Evolutionary conservation across 2,329 filamentous ascomycete species (phyloP).

Genomic region (Colletotrichum caudatum): DNA sequence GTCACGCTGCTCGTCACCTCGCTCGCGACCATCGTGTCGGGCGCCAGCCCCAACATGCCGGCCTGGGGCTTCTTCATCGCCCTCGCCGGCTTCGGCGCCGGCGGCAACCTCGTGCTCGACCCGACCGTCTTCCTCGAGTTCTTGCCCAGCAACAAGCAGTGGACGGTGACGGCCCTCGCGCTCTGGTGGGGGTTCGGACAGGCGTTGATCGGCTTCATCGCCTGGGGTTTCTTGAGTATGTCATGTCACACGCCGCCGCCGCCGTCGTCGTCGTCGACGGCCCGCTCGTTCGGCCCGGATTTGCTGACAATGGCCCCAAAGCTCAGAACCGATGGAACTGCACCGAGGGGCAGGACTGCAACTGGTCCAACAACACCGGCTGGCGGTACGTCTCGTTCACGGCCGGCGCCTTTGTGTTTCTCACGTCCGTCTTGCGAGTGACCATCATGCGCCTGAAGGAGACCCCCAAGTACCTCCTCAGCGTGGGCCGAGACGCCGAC

Average conservation of each 20-base stretch:
- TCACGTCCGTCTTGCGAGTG: constrained; percentile 65
- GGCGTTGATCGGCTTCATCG: constrained; percentile 60
- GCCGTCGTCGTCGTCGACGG: not conserved
- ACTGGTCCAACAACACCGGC: constrained; percentile 59
- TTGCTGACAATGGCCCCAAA: constrained; percentile 36
- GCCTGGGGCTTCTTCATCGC: constrained; percentile 70
- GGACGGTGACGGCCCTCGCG: constrained; percentile 73
- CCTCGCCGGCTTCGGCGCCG: constrained; percentile 70
- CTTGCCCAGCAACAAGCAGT: constrained; percentile 66
- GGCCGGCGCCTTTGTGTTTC: constrained; percentile 58
- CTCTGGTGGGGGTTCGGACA: constrained; percentile 63
- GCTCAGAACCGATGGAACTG: constrained; percentile 58
- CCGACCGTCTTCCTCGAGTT: constrained; percentile 64
- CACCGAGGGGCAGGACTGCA: constrained; percentile 53
- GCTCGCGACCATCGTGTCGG: constrained; percentile 71
- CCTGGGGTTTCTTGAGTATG: constrained; percentile 61
- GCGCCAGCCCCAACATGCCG: constrained; percentile 71
- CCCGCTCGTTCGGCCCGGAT: not conserved
- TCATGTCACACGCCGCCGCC: not conserved
- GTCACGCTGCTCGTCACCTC: constrained; percentile 69
- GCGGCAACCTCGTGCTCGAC: constrained; percentile 74
- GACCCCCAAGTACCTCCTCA: constrained; percentile 70
- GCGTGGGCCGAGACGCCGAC: constrained; percentile 62
- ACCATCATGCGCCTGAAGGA: constrained; percentile 67
- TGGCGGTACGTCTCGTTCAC: constrained; percentile 64